Conservation (phyloP, 805 yeast species). For the Candida quercuum region DNA sequence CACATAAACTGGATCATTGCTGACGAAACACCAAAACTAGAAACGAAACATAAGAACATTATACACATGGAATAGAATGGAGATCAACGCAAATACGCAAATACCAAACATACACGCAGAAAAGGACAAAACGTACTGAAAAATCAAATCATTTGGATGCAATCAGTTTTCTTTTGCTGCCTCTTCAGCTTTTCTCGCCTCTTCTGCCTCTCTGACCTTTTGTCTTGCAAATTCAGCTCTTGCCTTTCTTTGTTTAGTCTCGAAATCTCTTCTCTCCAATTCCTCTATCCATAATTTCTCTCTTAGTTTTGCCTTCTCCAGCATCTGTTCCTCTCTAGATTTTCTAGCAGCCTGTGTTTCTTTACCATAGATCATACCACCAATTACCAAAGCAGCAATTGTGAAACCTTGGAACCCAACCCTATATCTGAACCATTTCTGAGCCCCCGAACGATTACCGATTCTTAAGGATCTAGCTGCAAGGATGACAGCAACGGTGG, state of each 20-base stretch:
- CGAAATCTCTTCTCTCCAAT: slow-evolving; percentile 79
- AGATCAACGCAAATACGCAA: too few species aligned
- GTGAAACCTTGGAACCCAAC: slow-evolving; percentile 84
- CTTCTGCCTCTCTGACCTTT: slow-evolving; percentile 26
- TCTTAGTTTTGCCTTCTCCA: slow-evolving; percentile 79
- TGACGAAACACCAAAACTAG: too few species aligned
- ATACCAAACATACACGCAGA: too few species aligned
- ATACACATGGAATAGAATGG: too few species aligned
- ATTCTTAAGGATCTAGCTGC: slow-evolving; percentile 71
- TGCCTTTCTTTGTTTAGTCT: slow-evolving; percentile 58
- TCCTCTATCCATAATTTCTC: slow-evolving; percentile 87
- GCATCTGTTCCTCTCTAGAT: slow-evolving; percentile 57
- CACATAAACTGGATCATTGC: too few species aligned
- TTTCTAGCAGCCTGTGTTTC: slow-evolving; percentile 39
- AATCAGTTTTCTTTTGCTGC: slow-evolving; percentile 13
- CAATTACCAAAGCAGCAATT: slow-evolving; percentile 73
- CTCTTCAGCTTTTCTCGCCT: slow-evolving; percentile 32
- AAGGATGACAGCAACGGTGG: slow-evolving; percentile 73
- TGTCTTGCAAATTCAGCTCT: slow-evolving; percentile 59
- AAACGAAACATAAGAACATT: too few species aligned
- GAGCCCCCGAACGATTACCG: slow-evolving; percentile 74
- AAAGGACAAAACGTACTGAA: too few species aligned
- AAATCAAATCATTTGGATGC: background rate
- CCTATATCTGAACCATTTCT: slow-evolving; percentile 85
- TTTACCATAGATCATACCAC: slow-evolving; percentile 64